Base-by-base conservation (phyloP, 768 basidiomycete genomes). In the Amanita polypyramis region DNA sequence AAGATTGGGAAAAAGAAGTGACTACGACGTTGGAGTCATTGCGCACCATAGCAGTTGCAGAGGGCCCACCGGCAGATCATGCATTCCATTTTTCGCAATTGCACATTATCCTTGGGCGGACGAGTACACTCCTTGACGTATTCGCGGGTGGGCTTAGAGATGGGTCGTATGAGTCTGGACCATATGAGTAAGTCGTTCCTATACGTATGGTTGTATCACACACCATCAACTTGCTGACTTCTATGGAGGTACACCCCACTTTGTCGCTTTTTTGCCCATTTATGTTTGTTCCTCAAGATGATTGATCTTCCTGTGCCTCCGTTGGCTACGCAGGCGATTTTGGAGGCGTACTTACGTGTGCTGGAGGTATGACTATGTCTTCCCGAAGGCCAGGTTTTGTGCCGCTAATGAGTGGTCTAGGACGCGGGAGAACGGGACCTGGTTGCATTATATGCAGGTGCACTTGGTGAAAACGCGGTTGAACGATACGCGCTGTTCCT, bases 401-500 rank as follows among this genome's bases (percentile, higher is more conserved):
- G 29, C n/a, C 19, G 12, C 38, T 44, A 6, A 52, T 35, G n/a
- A 43, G 36, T 39, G 34, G 19, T 43, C 30, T 54, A 86, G 82
- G 70, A 71, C 35, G 84, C 87, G 14, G 87, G 85, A 14, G 74
- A 93, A 63, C 75, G 88, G 29, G 79, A 85, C 35, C 74, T 98
- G 14, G 92, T 98, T 10, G 93, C 95, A 0, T 79, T 96, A 71
- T 98, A 99, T 61, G 92, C 92, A 5, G 80, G 88, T 11, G 88
- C 89, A 23, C 67, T 98, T 17, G 88, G 92, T 5, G 84, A 90
- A 57, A 90, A 91, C 53, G 92, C 92, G 2, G 81, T 95, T 32
- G 86, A 92, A 56, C 83, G 90, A 30, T 98, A 97, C 56, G 92
- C 93, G 0, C 69, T 83, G 56, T 97, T 93, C 80, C 72, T 98